Evolutionary conservation across 2,329 filamentous ascomycete genomes (phyloP).

Genomic region (Botryotinia narcissicola): DNA sequence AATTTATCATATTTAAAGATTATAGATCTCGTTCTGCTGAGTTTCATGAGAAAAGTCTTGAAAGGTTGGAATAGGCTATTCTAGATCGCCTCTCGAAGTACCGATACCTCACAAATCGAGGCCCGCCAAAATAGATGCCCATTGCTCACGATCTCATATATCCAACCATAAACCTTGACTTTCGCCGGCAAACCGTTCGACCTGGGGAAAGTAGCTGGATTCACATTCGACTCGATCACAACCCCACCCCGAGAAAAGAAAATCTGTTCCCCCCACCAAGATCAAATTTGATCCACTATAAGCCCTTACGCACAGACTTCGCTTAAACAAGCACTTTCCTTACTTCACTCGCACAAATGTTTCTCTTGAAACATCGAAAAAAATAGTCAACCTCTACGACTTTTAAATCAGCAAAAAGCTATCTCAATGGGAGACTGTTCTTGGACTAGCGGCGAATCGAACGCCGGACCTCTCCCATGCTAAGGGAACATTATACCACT

Average conservation of each 20-base stretch:
- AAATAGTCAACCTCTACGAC: neutral
- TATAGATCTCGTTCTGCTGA: neutral
- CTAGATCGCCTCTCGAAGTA: neutral
- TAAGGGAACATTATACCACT: slow-evolving; percentile 3
- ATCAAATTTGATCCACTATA: neutral
- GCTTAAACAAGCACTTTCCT: neutral
- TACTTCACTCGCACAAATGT: neutral
- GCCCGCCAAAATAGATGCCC: neutral
- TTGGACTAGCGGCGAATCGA: slow-evolving; percentile 1
- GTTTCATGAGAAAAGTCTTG: neutral
- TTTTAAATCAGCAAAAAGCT: rapidly evolving
- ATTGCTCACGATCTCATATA: neutral
- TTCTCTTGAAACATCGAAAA: neutral
- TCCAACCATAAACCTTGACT: neutral
- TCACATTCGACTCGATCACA: neutral
- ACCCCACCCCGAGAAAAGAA: neutral
- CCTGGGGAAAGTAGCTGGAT: neutral
- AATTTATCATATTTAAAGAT: rapidly evolving
- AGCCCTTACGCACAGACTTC: neutral
- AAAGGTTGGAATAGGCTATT: neutral
- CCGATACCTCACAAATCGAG: neutral
- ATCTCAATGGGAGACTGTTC: rapidly evolving
- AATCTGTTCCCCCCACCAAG: neutral
- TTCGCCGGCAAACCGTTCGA: neutral
- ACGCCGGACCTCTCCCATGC: neutral